Percentiles rank a stretch among this genome's conserved stretches.
Conservation (phyloP, 2,329 filamentous ascomycete species). For the Clarireedia homoeocarpa region DNA sequence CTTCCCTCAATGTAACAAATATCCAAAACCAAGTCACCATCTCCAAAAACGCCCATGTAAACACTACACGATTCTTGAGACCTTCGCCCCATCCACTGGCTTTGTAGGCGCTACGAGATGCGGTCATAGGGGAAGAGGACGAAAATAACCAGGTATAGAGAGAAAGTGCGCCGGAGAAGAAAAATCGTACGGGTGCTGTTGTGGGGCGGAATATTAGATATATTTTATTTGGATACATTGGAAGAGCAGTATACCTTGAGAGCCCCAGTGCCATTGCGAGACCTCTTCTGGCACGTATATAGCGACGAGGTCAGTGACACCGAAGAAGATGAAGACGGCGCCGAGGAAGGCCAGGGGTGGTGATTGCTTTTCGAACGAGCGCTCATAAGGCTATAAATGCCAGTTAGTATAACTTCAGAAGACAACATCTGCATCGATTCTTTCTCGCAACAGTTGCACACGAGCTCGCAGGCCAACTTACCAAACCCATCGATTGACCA, state of each 20-base stretch:
- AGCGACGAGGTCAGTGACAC: constrained; percentile 56
- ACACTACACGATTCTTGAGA: constrained; percentile 77
- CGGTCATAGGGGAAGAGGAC: constrained; percentile 42
- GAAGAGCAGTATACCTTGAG: constrained; percentile 52
- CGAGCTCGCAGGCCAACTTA: constrained; percentile 33
- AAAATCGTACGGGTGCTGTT: constrained; percentile 53
- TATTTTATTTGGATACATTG: constrained; percentile 37
- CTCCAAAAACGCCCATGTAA: constrained; percentile 79
- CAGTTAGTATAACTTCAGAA: constrained; percentile 7
- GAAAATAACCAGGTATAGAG: constrained; percentile 59
- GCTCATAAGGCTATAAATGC: constrained; percentile 49
- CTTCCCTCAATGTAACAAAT: constrained; percentile 62
- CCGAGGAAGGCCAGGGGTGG: constrained; percentile 69
- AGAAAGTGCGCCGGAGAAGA: constrained; percentile 52
- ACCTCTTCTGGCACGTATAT: constrained; percentile 63
- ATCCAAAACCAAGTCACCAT: constrained; percentile 83
- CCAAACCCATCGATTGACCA: constrained; percentile 76
- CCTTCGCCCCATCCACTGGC: constrained; percentile 49
- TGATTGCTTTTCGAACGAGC: constrained; percentile 59
- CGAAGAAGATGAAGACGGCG: constrained; percentile 54
- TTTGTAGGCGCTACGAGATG: constrained; percentile 31
- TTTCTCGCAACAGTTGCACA: no score
- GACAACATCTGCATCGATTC: no score
- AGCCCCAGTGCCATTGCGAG: constrained; percentile 52
- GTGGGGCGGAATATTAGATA: constrained; percentile 2